Conservation (phyloP, 257 asterid genomes). For the Nicotiana undulata region DNA sequence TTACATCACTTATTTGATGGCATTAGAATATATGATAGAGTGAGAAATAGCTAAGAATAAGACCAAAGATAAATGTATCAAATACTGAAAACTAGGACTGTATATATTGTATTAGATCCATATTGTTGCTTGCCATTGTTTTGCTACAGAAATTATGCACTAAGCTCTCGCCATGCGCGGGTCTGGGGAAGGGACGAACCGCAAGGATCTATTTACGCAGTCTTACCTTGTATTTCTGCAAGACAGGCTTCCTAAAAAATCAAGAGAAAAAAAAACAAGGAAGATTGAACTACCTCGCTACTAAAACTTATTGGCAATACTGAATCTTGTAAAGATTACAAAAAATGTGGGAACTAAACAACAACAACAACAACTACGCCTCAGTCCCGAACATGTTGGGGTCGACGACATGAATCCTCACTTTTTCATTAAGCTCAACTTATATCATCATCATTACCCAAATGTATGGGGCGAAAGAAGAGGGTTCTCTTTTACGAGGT, state of each 20-base stretch:
- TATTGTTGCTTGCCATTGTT: background rate
- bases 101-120: background rate
- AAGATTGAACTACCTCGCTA: background rate
- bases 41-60: background rate
- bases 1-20: constrained; percentile 26
- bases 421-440: no score
- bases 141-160: background rate
- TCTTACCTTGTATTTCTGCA: no score
- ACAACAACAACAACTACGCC: no score
- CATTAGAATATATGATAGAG: background rate
- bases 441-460: no score
- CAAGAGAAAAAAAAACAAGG: background rate
- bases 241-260: background rate
- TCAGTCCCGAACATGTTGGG: no score
- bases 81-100: background rate
- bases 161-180: no score
- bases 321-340: background rate
- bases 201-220: no score
- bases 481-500: background rate
- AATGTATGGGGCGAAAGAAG: background rate
- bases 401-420: no score
- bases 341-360: background rate
- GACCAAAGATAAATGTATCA: background rate
- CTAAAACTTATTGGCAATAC: background rate
- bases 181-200: no score